These are phyloP conservation scores for Nicotiana obtusifolia DNA, from an alignment of 257 asterid species.

Conservation along the genomic window DNA sequence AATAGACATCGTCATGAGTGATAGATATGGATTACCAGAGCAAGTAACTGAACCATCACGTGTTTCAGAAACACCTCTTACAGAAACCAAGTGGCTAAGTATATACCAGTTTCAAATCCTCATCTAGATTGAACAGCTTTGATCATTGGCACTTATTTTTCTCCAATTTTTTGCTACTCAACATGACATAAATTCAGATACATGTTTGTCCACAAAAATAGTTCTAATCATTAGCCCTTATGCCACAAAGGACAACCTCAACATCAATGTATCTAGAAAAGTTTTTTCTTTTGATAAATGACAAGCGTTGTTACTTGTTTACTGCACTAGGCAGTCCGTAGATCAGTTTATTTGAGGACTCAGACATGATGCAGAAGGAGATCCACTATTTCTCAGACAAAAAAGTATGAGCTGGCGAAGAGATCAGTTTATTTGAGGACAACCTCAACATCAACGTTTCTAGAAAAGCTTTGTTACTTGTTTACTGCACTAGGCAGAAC, in stretches of 20 bases:
- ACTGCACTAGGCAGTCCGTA: not conserved
- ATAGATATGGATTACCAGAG: conserved; percentile 3
- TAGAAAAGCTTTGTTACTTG: not conserved
- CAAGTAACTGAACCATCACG: not conserved
- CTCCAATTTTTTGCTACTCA: not conserved
- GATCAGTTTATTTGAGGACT: not conserved
- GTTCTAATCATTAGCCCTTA: not conserved
- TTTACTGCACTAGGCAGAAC: not conserved
- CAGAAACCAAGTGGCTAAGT: conserved; percentile 3
- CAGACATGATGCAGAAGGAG: conserved; percentile 5
- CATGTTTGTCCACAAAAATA: not conserved
- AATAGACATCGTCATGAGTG: conserved; percentile 7
- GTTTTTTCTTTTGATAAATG: not conserved
- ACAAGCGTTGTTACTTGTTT: not conserved
- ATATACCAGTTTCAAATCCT: not conserved
- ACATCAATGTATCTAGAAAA: not conserved
- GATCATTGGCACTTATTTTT: not conserved
- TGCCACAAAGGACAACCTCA: not conserved
- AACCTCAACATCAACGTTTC: not conserved
- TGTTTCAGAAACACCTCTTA: not conserved
- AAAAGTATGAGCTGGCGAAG: not conserved
- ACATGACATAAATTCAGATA: not conserved
- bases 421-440: not conserved
- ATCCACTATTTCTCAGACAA: not conserved
- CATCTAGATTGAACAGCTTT: not conserved